Percentiles rank a stretch among this genome's conserved stretches.
These are phyloP conservation scores for Xylaria arbuscula DNA, from an alignment of 2,329 filamentous ascomycete genomes.

Conservation along the genomic window DNA sequence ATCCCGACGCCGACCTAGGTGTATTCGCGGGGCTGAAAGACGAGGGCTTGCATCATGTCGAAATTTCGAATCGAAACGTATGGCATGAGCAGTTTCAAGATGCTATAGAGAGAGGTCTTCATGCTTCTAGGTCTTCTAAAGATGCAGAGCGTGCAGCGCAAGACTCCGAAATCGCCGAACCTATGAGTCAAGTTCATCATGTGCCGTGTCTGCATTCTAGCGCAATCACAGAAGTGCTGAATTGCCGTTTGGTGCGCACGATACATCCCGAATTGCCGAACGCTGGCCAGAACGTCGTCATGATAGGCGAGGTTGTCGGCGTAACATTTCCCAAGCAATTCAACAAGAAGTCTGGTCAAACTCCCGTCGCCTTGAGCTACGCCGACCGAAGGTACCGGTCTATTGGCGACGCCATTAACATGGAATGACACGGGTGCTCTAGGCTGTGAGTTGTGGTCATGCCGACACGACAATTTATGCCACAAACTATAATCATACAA, in stretches of 20 bases:
- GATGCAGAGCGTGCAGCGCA: not conserved
- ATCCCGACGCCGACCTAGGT: conserved; percentile 36
- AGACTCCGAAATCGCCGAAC: not conserved
- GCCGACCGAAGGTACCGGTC: conserved; percentile 35
- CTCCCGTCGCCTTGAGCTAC: conserved; percentile 31
- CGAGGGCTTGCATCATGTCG: conserved; percentile 17
- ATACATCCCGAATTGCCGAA: conserved; percentile 30
- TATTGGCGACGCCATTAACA: conserved; percentile 19
- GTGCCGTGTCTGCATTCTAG: conserved; percentile 27
- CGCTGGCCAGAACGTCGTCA: conserved; percentile 32
- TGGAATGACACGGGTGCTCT: not conserved
- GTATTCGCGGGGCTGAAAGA: conserved; percentile 32
- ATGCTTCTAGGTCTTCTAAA: not conserved
- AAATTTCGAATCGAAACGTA: conserved; percentile 31
- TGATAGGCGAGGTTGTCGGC: conserved; percentile 35
- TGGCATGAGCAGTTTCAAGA: conserved; percentile 35
- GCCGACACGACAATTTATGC: not conserved
- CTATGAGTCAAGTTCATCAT: conserved; percentile 25
- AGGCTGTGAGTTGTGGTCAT: not conserved
- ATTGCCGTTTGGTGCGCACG: conserved; percentile 32
- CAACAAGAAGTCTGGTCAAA: not conserved
- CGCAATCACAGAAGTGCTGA: conserved; percentile 29
- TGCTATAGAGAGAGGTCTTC: conserved; percentile 18
- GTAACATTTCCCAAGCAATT: conserved; percentile 13
- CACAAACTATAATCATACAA: not conserved